phyloP scores from a whole-genome alignment of 1,284 basidiomycete genomes.

The Trametes hirsuta region DNA sequence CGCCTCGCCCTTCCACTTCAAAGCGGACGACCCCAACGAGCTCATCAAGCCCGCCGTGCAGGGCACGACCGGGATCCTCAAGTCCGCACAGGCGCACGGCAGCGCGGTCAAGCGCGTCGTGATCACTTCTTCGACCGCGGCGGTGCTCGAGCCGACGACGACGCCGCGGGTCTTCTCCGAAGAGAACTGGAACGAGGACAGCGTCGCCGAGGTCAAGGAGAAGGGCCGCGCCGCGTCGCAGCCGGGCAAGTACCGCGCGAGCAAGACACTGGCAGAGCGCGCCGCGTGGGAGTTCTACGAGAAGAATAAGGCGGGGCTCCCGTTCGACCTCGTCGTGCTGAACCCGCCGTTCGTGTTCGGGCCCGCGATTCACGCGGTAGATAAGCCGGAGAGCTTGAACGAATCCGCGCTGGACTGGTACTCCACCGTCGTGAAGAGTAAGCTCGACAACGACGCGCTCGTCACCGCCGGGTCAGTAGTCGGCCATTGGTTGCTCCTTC shows the following conservation, averaged over 20 bases:
- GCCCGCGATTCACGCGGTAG: conserved; percentile 54
- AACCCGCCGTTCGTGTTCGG: conserved; percentile 56
- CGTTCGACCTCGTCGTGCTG: conserved; percentile 58
- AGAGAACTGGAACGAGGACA: conserved; percentile 36
- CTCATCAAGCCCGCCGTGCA: conserved; percentile 65
- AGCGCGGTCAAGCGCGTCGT: conserved; percentile 20
- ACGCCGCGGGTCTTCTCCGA: conserved; percentile 11
- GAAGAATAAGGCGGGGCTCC: conserved; percentile 48
- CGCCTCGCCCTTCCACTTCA: conserved; percentile 42
- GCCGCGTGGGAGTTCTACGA: conserved; percentile 61
- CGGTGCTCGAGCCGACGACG: background rate
- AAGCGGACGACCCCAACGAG: conserved; percentile 33
- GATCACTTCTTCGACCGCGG: conserved; percentile 17
- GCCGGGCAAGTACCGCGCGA: conserved; percentile 53
- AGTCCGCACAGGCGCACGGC: conserved; percentile 9
- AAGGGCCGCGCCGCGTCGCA: conserved; percentile 49
- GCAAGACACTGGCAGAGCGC: conserved; percentile 72
- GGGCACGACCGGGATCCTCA: conserved; percentile 61
- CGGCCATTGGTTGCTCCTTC: background rate
- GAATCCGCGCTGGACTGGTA: conserved; percentile 47
- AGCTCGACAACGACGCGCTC: conserved; percentile 21
- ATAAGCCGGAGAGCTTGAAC: conserved; percentile 53
- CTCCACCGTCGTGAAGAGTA: conserved; percentile 36
- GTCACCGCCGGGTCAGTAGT: conserved; percentile 17
- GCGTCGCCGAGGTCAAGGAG: conserved; percentile 51